Evolutionary conservation across 768 basidiomycete species (phyloP).

Genomic region (Lentinula boryana): DNA sequence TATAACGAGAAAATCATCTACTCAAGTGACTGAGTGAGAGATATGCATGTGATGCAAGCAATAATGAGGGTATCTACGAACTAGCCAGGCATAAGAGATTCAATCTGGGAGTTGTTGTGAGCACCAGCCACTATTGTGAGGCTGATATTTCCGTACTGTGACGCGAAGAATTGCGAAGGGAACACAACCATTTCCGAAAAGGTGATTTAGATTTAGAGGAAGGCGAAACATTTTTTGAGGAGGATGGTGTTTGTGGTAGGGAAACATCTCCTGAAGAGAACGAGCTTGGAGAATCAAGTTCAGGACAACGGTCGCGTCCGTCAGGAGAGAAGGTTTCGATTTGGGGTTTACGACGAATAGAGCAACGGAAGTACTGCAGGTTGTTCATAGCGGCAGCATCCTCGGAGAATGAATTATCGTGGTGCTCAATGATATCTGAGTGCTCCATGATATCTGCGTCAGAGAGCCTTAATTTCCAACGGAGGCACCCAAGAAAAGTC

Average conservation of each 20-base stretch:
- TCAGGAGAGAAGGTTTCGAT: not conserved
- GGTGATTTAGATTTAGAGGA: not conserved
- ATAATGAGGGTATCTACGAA: too few species aligned
- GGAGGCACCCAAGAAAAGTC: constrained; percentile 73
- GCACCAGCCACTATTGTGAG: not conserved
- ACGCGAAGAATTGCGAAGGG: not conserved
- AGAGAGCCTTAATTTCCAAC: constrained; percentile 62
- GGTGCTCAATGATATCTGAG: constrained; percentile 51
- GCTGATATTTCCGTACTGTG: not conserved
- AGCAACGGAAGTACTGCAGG: not conserved
- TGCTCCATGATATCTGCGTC: constrained; percentile 58
- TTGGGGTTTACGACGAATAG: not conserved
- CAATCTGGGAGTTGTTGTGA: too few species aligned
- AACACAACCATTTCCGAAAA: not conserved
- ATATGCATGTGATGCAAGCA: too few species aligned
- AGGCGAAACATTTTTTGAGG: not conserved
- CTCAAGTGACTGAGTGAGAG: too few species aligned
- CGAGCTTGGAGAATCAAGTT: not conserved
- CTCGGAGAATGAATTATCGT: constrained; percentile 22
- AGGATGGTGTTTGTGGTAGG: not conserved
- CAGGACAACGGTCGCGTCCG: not conserved
- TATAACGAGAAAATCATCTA: too few species aligned
- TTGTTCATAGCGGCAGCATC: constrained; percentile 5
- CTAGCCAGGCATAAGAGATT: too few species aligned
- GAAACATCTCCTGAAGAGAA: not conserved